These are phyloP conservation scores for Thelonectria discophora DNA, from an alignment of 2,329 filamentous ascomycete genomes.

Conservation along the genomic window DNA sequence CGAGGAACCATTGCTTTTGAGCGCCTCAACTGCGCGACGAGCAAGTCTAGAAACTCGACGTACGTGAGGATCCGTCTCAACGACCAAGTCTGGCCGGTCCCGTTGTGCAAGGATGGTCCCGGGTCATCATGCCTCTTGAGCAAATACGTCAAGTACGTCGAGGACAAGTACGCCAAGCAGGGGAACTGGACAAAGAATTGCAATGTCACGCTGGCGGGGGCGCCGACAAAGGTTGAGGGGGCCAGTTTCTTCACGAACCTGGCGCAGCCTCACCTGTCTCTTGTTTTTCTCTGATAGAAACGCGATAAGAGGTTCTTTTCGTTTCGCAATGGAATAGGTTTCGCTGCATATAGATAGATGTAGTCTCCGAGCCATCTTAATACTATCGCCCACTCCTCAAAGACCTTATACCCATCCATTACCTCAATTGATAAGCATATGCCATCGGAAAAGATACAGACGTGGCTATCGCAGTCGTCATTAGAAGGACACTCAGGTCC, in stretches of 20 bases:
- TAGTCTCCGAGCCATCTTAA: too few species aligned
- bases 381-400: too few species aligned
- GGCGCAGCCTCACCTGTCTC: constrained; percentile 48
- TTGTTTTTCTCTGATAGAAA: constrained; percentile 19
- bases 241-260: constrained; percentile 61
- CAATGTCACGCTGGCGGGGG: constrained; percentile 53
- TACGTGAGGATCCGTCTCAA: constrained; percentile 69
- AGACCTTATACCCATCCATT: too few species aligned
- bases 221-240: constrained; percentile 53
- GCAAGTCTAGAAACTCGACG: constrained; percentile 44
- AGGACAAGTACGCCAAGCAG: constrained; percentile 46
- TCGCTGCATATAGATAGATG: too few species aligned
- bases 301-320: too few species aligned
- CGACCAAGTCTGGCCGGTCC: constrained; percentile 68
- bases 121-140: constrained; percentile 61
- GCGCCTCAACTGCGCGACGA: constrained; percentile 60
- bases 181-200: constrained; percentile 61
- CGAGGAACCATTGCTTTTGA: constrained; percentile 73
- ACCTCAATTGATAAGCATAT: too few species aligned
- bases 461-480: too few species aligned
- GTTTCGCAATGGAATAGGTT: too few species aligned
- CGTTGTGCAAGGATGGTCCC: constrained; percentile 63
- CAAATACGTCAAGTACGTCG: constrained; percentile 53
- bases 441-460: too few species aligned
- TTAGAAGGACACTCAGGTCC: too few species aligned